A percentile compares a stretch with the other conserved stretches of the same genome.
Conservation (phyloP, 352 stramenopile species). For the Globisporangium uncinulatum region DNA sequence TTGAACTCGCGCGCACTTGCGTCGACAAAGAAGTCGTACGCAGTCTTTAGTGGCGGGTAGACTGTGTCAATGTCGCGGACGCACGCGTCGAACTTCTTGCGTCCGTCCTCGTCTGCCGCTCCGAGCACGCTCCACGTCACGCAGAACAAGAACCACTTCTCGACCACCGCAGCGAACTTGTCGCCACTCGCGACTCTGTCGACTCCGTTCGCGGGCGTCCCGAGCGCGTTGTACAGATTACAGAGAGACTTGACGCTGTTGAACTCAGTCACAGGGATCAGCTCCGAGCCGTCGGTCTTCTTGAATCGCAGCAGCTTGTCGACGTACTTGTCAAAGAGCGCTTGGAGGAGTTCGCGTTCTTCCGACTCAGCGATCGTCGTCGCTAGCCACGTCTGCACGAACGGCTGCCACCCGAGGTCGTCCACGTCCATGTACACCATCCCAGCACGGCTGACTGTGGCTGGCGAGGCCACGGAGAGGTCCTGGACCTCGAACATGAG, state of each 20-base stretch:
- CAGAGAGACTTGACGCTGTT: conserved; percentile 83
- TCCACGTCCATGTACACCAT: conserved; percentile 93
- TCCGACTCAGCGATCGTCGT: conserved; percentile 58
- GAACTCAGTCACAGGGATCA: conserved; percentile 75
- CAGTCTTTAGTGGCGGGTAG: conserved; percentile 88
- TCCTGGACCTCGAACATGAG: conserved; percentile 95
- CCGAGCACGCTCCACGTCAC: conserved; percentile 85
- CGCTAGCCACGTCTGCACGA: conserved; percentile 68
- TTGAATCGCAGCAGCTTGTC: conserved; percentile 74
- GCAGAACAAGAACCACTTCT: conserved; percentile 86
- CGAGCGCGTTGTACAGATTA: conserved; percentile 80
- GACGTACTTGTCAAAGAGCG: conserved; percentile 81
- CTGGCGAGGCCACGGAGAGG: conserved; percentile 89
- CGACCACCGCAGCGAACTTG: conserved; percentile 58
- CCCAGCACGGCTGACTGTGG: conserved; percentile 90
- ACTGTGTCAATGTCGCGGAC: conserved; percentile 90
- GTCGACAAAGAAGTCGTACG: conserved; percentile 94
- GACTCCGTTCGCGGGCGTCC: conserved; percentile 62
- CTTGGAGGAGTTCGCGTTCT: conserved; percentile 60
- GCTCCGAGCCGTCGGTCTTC: conserved; percentile 49
- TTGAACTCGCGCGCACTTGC: conserved; percentile 68
- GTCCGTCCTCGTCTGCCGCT: conserved; percentile 78
- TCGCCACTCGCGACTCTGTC: conserved; percentile 56
- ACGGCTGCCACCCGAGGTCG: conserved; percentile 75
- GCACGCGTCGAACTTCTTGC: conserved; percentile 83